phyloP scores from a whole-genome alignment of 768 basidiomycete species.

The Phylloporus sp. region DNA sequence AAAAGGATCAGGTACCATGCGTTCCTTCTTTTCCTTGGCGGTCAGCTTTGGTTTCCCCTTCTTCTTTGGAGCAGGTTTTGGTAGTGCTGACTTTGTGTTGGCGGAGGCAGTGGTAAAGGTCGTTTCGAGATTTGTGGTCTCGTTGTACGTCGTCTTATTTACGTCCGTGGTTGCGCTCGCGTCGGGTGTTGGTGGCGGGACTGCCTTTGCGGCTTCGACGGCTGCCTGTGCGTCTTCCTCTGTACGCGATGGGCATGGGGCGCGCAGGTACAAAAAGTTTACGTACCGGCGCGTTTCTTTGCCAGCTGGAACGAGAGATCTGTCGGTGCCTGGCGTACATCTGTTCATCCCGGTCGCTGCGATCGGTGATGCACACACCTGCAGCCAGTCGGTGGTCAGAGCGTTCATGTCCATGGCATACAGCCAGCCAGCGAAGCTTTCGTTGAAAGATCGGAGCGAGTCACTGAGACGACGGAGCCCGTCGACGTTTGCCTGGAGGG shows the following conservation, averaged over 20 bases:
- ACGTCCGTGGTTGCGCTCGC: slow-evolving; percentile 18
- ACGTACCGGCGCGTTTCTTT: slow-evolving; percentile 55
- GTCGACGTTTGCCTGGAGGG: slow-evolving; percentile 71
- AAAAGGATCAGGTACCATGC: slow-evolving; percentile 47
- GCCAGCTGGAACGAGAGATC: slow-evolving; percentile 58
- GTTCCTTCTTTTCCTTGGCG: slow-evolving; percentile 81
- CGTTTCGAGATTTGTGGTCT: slow-evolving; percentile 33
- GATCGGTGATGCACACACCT: slow-evolving; percentile 40
- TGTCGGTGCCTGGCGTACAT: slow-evolving; percentile 49
- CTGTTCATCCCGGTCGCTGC: neutral
- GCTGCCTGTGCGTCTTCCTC: slow-evolving; percentile 55
- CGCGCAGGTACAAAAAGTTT: neutral
- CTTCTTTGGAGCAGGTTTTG: slow-evolving; percentile 43
- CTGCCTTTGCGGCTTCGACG: slow-evolving; percentile 50
- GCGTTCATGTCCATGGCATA: slow-evolving; percentile 95
- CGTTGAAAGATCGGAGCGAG: slow-evolving; percentile 83
- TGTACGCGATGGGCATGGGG: slow-evolving; percentile 22
- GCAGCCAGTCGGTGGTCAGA: slow-evolving; percentile 89
- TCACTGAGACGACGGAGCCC: slow-evolving; percentile 67
- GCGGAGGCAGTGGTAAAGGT: slow-evolving; percentile 35
- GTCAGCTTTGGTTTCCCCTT: slow-evolving; percentile 66
- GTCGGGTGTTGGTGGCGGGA: slow-evolving; percentile 27
- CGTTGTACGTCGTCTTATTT: slow-evolving; percentile 29
- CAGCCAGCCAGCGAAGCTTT: slow-evolving; percentile 87
- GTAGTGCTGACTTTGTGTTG: slow-evolving; percentile 34